Conservation (phyloP, 2,329 filamentous ascomycete genomes). For the Teratosphaeria destructans region DNA sequence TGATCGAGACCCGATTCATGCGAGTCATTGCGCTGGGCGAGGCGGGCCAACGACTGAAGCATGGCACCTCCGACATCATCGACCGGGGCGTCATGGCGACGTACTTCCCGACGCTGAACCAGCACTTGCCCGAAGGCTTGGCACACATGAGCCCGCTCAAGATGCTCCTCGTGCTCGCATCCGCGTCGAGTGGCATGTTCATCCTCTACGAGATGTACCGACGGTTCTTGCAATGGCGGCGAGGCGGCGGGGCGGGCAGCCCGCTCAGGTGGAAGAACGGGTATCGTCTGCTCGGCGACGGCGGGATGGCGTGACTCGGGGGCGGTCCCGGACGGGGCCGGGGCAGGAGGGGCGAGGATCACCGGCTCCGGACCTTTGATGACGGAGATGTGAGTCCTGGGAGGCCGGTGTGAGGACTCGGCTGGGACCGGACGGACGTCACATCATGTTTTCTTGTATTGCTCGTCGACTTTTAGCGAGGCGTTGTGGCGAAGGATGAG, state of each 20-base stretch:
- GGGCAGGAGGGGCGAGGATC: not conserved
- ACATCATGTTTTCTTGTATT: not conserved
- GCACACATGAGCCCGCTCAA: slow-evolving; percentile 8
- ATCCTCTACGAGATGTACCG: slow-evolving; percentile 18
- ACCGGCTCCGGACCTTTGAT: not conserved
- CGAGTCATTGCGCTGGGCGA: slow-evolving; percentile 20
- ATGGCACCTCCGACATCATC: slow-evolving; percentile 14
- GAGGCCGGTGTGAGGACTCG: not conserved
- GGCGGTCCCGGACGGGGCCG: not conserved
- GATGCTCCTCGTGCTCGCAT: slow-evolving; percentile 11
- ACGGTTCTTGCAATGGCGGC: slow-evolving; percentile 15
- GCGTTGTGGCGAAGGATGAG: not conserved
- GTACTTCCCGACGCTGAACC: slow-evolving; percentile 8
- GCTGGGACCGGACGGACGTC: not conserved
- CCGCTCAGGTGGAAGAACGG: slow-evolving; percentile 16
- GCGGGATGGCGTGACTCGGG: slow-evolving; percentile 3
- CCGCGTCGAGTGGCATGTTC: slow-evolving; percentile 10
- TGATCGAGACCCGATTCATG: slow-evolving; percentile 12
- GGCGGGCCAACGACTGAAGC: slow-evolving; percentile 11
- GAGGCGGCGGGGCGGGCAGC: slow-evolving; percentile 10
- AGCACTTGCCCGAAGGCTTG: slow-evolving; percentile 3
- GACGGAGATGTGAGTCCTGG: not conserved
- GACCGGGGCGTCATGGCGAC: slow-evolving; percentile 13
- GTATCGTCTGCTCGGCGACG: slow-evolving; percentile 15
- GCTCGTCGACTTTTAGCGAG: not conserved